phyloP scores from a whole-genome alignment of 164 flowering plant species.

The Chimonanthus salicifolius region DNA sequence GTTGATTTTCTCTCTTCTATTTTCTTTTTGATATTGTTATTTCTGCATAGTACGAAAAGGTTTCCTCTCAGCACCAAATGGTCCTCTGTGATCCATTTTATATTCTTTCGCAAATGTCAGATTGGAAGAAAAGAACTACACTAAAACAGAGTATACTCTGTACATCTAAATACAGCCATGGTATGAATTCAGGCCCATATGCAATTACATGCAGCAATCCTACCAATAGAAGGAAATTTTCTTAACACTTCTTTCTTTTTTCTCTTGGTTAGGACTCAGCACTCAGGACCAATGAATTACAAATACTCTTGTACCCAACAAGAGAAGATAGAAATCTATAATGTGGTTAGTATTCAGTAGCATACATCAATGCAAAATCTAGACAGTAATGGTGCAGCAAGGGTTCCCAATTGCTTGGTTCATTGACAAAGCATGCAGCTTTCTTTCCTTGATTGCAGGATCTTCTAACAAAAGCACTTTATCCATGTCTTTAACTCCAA shows the following conservation, averaged over 20 bases:
- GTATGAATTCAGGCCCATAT: too few relatives aligned
- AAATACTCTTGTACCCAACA: neutral
- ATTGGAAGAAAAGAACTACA: too few relatives aligned
- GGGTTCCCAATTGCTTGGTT: slow-evolving; percentile 22
- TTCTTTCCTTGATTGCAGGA: slow-evolving; percentile 65
- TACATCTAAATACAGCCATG: too few relatives aligned
- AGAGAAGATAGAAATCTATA: neutral
- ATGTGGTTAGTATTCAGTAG: neutral
- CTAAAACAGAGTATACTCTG: too few relatives aligned
- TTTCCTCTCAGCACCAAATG: too few relatives aligned
- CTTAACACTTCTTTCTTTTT: neutral
- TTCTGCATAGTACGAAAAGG: too few relatives aligned
- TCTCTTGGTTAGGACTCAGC: neutral
- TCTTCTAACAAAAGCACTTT: slow-evolving; percentile 69
- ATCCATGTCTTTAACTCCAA: slow-evolving; percentile 76
- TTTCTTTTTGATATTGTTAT: too few relatives aligned
- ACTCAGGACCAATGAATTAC: neutral
- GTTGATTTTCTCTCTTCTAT: too few relatives aligned
- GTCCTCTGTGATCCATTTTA: too few relatives aligned
- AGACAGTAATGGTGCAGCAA: slow-evolving; percentile 37
- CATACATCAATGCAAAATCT: neutral
- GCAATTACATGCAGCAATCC: too few relatives aligned
- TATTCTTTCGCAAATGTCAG: too few relatives aligned
- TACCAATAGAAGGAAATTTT: too few relatives aligned
- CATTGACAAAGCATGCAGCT: slow-evolving; percentile 32